Percentiles rank a stretch among this genome's conserved stretches.
These are phyloP conservation scores for Plasmodium relictum DNA, from an alignment of 169 alveolate genomes.

Conservation along the genomic window DNA sequence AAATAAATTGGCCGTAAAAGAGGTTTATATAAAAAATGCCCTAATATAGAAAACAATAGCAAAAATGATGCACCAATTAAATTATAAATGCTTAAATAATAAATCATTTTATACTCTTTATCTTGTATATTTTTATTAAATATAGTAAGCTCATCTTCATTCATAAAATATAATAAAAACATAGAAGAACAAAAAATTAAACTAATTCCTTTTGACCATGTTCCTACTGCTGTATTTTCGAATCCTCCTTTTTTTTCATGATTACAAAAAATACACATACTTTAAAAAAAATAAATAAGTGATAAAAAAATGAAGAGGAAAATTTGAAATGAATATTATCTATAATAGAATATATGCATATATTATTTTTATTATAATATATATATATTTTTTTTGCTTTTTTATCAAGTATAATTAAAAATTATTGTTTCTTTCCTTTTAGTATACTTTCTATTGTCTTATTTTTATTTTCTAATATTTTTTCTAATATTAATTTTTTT, in stretches of 20 bases:
- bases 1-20: constrained; percentile 73
- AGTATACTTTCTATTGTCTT: too few relatives aligned
- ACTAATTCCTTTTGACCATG: constrained; percentile 76
- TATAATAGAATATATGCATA: too few relatives aligned
- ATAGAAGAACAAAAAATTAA: constrained; percentile 63
- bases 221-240: constrained; percentile 77
- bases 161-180: constrained; percentile 65
- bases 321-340: too few relatives aligned
- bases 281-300: background rate
- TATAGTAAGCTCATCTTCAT: constrained; percentile 44
- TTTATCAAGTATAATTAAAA: background rate
- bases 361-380: background rate
- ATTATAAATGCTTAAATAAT: constrained; percentile 66
- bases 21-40: constrained; percentile 67
- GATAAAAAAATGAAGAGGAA: background rate
- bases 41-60: constrained; percentile 55
- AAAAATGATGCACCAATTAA: constrained; percentile 59
- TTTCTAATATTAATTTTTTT: too few relatives aligned
- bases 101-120: constrained; percentile 57
- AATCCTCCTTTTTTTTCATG: constrained; percentile 74
- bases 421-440: too few relatives aligned
- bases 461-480: too few relatives aligned
- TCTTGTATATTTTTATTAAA: constrained; percentile 17
- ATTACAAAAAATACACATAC: constrained; percentile 69
- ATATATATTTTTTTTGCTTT: constrained; percentile 1